Percentiles rank a stretch among this genome's conserved stretches.
Evolutionary conservation across 805 yeast genomes (phyloP).

Genomic region (Metschnikowia shivogae): DNA sequence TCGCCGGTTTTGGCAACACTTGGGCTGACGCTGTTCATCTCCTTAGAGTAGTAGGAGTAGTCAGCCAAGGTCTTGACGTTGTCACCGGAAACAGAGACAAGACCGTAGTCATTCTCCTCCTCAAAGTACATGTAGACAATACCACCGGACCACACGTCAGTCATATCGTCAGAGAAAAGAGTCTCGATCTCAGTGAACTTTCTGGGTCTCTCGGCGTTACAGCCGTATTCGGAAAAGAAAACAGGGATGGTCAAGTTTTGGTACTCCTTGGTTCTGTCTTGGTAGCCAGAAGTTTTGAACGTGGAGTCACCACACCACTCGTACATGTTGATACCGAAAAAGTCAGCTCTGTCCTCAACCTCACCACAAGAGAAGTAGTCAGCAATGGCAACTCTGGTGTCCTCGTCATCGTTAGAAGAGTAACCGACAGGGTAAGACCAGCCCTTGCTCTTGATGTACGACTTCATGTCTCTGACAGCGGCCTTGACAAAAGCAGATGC

Average conservation of each 20-base stretch:
- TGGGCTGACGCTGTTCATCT: slow-evolving; percentile 43
- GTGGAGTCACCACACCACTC: slow-evolving; percentile 78
- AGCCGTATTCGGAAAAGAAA: slow-evolving; percentile 87
- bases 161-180: slow-evolving; percentile 65
- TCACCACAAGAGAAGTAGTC: slow-evolving; percentile 84
- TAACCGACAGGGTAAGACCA: slow-evolving; percentile 85
- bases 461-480: slow-evolving; percentile 84
- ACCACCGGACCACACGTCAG: slow-evolving; percentile 92
- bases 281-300: slow-evolving; percentile 62
- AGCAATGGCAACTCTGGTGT: slow-evolving; percentile 74
- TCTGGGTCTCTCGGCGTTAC: slow-evolving; percentile 72
- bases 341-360: slow-evolving; percentile 59
- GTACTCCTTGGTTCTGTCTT: slow-evolving; percentile 67
- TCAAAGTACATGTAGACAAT: slow-evolving; percentile 88
- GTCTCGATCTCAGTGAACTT: slow-evolving; percentile 71
- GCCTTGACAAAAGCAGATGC: slow-evolving; percentile 96
- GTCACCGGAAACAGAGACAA: slow-evolving; percentile 53
- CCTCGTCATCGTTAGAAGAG: slow-evolving; percentile 84
- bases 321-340: slow-evolving; percentile 83
- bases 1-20: slow-evolving; percentile 23
- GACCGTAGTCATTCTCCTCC: slow-evolving; percentile 79
- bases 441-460: slow-evolving; percentile 57
- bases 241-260: slow-evolving; percentile 70
- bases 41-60: slow-evolving; percentile 34
- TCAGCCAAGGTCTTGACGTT: slow-evolving; percentile 58